A percentile compares a stretch with the other conserved stretches of the same genome.
Conservation (phyloP, 2,329 filamentous ascomycete species). For the Dothidotthia symphoricarpi region DNA sequence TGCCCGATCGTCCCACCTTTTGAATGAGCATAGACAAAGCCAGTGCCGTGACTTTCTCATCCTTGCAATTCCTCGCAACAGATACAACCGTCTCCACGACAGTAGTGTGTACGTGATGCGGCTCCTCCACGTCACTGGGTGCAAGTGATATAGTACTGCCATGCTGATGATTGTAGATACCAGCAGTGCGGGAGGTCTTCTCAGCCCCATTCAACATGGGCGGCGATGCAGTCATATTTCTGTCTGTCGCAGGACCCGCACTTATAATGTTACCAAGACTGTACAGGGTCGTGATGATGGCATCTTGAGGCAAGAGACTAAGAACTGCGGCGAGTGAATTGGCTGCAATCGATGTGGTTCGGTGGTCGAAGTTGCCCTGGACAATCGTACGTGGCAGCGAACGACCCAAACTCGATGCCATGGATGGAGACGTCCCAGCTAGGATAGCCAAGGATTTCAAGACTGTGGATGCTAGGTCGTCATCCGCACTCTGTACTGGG, state of each 20-base stretch:
- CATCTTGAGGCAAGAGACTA: constrained; percentile 81
- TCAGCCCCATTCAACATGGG: constrained; percentile 50
- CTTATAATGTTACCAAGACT: constrained; percentile 94
- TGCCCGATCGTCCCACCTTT: constrained; percentile 83
- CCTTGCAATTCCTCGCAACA: constrained; percentile 77
- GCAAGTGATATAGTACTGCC: constrained; percentile 79
- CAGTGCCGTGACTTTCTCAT: constrained; percentile 89
- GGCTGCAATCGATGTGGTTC: constrained; percentile 75
- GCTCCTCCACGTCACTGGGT: constrained; percentile 74
- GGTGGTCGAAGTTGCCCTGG: constrained; percentile 69
- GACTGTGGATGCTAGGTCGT: constrained; percentile 71
- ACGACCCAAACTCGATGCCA: constrained; percentile 73
- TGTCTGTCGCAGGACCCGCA: constrained; percentile 59
- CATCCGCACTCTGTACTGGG: constrained; percentile 76
- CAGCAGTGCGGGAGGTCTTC: constrained; percentile 45
- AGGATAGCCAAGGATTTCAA: constrained; percentile 80
- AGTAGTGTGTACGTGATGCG: constrained; percentile 72
- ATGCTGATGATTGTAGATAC: constrained; percentile 51
- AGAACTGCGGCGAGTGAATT: constrained; percentile 79
- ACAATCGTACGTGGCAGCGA: constrained; percentile 85
- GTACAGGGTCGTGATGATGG: constrained; percentile 91
- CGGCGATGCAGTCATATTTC: constrained; percentile 46
- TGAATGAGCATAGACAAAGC: constrained; percentile 96
- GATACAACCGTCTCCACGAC: constrained; percentile 94
- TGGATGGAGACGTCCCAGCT: constrained; percentile 69